Conservation (phyloP, 768 basidiomycete species). For the Tubosaeta sp. region DNA sequence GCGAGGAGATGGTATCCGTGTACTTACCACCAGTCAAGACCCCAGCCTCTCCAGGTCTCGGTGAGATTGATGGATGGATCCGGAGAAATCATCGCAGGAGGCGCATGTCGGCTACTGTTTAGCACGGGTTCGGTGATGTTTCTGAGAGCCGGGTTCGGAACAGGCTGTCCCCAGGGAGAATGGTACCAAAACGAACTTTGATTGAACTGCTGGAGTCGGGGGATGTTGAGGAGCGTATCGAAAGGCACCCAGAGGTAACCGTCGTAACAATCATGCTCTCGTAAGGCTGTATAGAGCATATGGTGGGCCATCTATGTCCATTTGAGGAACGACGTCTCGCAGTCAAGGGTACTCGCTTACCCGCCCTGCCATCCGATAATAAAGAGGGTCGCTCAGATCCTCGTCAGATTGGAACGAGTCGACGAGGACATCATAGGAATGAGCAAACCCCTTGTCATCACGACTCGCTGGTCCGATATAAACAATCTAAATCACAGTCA, state of each 20-base stretch:
- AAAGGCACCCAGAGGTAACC: conserved; percentile 53
- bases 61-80: conserved; percentile 35
- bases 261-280: conserved; percentile 42
- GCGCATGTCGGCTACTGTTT: conserved; percentile 31
- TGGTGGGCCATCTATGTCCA: conserved; percentile 44
- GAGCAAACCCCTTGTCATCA: conserved; percentile 43
- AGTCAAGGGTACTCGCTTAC: conserved; percentile 21
- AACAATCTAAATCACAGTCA: conserved; percentile 34
- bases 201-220: conserved; percentile 43
- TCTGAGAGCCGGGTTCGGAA: conserved; percentile 37
- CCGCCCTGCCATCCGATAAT: conserved; percentile 43
- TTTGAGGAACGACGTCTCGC: not conserved
- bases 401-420: conserved; percentile 45
- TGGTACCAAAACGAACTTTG: conserved; percentile 48
- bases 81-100: conserved; percentile 40
- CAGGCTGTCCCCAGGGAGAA: conserved; percentile 41
- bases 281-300: conserved; percentile 47
- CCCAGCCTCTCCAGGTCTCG: conserved; percentile 40
- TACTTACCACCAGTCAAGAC: conserved; percentile 41
- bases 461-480: conserved; percentile 45
- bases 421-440: conserved; percentile 48
- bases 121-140: conserved; percentile 8
- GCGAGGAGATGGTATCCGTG: not conserved
- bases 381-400: conserved; percentile 34
- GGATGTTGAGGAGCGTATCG: conserved; percentile 46